Evolutionary conservation across 2,329 filamentous ascomycete species (phyloP).

Genomic region (Emmonsiellopsis sp.): DNA sequence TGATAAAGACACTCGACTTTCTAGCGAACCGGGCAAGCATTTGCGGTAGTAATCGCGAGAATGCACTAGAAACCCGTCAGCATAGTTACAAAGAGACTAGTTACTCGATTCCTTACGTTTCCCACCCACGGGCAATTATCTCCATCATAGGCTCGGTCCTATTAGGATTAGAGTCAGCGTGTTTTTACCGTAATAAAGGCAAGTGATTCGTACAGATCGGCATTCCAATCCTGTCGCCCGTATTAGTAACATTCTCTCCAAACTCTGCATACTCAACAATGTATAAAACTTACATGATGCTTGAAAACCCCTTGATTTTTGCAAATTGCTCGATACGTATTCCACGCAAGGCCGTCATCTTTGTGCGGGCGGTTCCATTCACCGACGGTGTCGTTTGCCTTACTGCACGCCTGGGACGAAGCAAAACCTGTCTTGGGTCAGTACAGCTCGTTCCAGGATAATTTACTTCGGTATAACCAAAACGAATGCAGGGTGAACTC

Average conservation of each 20-base stretch:
- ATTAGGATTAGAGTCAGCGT: background rate
- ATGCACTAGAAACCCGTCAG: background rate
- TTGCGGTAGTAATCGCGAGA: background rate
- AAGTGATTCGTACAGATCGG: constrained; percentile 4
- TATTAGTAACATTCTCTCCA: background rate
- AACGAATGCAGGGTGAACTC: background rate
- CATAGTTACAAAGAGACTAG: background rate
- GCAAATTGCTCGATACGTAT: constrained; percentile 49
- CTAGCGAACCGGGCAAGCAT: background rate
- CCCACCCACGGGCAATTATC: constrained; percentile 4
- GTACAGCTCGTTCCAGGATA: too few relatives aligned
- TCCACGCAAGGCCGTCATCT: constrained; percentile 34
- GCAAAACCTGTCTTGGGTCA: constrained; percentile 5
- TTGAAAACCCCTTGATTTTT: constrained; percentile 39
- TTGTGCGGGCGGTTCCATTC: constrained; percentile 36
- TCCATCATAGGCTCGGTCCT: constrained; percentile 6
- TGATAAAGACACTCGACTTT: background rate
- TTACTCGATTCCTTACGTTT: constrained; percentile 4
- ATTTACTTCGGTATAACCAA: background rate
- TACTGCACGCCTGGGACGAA: constrained; percentile 12
- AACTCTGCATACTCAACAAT: background rate
- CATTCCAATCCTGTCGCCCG: constrained; percentile 6
- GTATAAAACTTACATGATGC: constrained; percentile 25
- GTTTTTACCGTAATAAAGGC: background rate
- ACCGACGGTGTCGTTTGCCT: constrained; percentile 24